Base-by-base conservation (phyloP, 331 rosid genomes). In the Cydonia oblonga region DNA sequence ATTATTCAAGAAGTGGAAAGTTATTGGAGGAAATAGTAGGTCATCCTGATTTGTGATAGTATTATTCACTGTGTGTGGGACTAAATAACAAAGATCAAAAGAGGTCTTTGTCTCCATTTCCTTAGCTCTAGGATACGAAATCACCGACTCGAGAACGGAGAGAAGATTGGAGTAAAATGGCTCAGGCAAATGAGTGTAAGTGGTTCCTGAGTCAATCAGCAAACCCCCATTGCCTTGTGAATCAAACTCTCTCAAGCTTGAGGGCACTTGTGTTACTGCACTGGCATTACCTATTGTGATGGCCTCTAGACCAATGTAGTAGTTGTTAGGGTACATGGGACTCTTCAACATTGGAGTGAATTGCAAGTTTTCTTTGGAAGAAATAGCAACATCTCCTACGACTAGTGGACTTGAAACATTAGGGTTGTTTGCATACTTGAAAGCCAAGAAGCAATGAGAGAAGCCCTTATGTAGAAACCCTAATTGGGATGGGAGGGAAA, bases 371-470 rank as follows among this genome's bases (percentile, higher is more conserved):
- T 75, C 76, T 69, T 82, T 77, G 19, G 85, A 78, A 64, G 85
- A 80, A 65, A 83, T 51, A 26, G 85, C 82, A 26, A 33, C 74
- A 22, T 78, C 71, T 64, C 89, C 89, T 57, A 86, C 42, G 24
- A 86, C 78, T 46, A 86, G 72, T 19, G 87, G 85, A 75, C 89
- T 86, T 72, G 87, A 80, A 29, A 83, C 71, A 11, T 83, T 83
- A 68, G 90, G 90, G 80, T 86, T 86, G 78, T 86, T 86, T 25
- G 83, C 77, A 49, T 72, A 86, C 76, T 86, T 83, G 79, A 86
- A 86, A 46, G 80, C 76, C 80, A 86, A 81, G 74, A 86, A 86
- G 3, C 87, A 86, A 51, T 86, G 84, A n/a, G 89, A 86, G 78
- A 83, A 86, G 1, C 89, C 87, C 66, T 80, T 86, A 6, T 76